Base-by-base conservation (phyloP, 1,284 basidiomycete genomes). In the Fistulina hepatica region DNA sequence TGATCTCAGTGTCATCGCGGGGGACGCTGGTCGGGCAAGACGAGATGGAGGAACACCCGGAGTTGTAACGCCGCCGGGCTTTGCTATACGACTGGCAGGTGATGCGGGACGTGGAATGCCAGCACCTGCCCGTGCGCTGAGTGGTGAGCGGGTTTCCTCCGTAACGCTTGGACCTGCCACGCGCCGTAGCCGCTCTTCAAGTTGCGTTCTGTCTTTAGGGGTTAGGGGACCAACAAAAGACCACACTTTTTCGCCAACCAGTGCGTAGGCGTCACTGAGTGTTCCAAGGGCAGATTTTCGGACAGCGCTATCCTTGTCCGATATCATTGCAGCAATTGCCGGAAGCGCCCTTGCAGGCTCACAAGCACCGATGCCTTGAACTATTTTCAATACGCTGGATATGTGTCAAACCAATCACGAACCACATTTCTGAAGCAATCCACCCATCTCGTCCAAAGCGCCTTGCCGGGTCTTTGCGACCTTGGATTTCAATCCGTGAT, bases 401-500 rank as follows among this genome's bases (percentile, higher is more conserved):
- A n/a, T n/a, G n/a, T n/a, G n/a, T n/a, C n/a, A n/a, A n/a, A n/a
- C n/a, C n/a, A n/a, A n/a, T n/a, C n/a, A n/a, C n/a, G n/a, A n/a
- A n/a, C n/a, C 92, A 25, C 83, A 89, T 39, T 81, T 80, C 52
- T 83, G 84, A 45, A 94, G 61, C 25, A 95, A 64, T 35, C 66
- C 67, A 5, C 72, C 81, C 38, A 94, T 63, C 54, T 94, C 91
- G 45, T 89, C 85, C 34, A 93, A 61, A 22, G 81, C 70, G 17
- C 90, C 88, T 55, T 91, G 82, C 13, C 92, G 75, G 6, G 88
- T 84, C 55, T 93, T 91, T 1, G 91, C 81, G 11, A 92, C 88
- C 59, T 94, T 94, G 5, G 83, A 82, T 53, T 78, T 81, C 27
- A 91, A 60, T 6, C 92, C 92, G 52, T 91, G 73, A 33, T 94